These are phyloP conservation scores for Draba incana DNA, from an alignment of 345 rosid genomes.

Conservation along the genomic window DNA sequence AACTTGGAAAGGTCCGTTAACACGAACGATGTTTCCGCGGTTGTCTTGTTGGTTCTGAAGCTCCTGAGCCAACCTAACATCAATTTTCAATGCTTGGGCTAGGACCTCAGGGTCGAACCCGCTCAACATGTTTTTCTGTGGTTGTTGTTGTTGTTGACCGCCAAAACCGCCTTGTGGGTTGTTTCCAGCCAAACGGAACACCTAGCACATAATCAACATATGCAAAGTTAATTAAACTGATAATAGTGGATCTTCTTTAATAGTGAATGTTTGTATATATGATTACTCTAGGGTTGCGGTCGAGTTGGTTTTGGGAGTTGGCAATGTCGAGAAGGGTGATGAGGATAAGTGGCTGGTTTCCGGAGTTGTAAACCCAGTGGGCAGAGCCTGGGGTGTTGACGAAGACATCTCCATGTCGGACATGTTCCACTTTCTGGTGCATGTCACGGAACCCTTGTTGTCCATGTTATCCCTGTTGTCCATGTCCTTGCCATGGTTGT, in stretches of 20 bases:
- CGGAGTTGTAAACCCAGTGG: slow-evolving; percentile 56
- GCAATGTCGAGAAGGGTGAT: slow-evolving; percentile 45
- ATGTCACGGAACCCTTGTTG: slow-evolving; percentile 43
- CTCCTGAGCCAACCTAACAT: slow-evolving; percentile 45
- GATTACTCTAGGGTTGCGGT: slow-evolving; percentile 61
- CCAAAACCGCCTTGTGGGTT: slow-evolving; percentile 50
- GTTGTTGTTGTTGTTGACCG: slow-evolving; percentile 24
- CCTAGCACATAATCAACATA: slow-evolving; percentile 36
- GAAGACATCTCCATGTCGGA: slow-evolving; percentile 49
- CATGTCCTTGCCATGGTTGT: slow-evolving; percentile 12
- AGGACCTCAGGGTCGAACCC: slow-evolving; percentile 57
- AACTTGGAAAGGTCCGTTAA: slow-evolving; percentile 51
- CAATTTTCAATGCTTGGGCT: slow-evolving; percentile 65
- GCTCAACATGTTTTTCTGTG: slow-evolving; percentile 39
- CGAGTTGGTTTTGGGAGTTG: slow-evolving; percentile 69
- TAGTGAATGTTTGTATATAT: not conserved
- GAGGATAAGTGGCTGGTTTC: slow-evolving; percentile 45
- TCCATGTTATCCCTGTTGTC: slow-evolving; percentile 15
- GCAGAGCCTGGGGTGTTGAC: slow-evolving; percentile 53
- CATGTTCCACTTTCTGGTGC: slow-evolving; percentile 53
- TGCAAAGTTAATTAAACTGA: not conserved
- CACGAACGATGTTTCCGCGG: slow-evolving; percentile 66
- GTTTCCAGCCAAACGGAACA: slow-evolving; percentile 65
- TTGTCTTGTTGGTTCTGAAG: slow-evolving; percentile 52
- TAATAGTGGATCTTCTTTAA: slow-evolving; percentile 1